Evolutionary conservation across 192 early-diverging fungal genomes (phyloP), one percentile per base, ranked within the genome.

Genomic region (Borealophlyctis nickersoniae): DNA sequence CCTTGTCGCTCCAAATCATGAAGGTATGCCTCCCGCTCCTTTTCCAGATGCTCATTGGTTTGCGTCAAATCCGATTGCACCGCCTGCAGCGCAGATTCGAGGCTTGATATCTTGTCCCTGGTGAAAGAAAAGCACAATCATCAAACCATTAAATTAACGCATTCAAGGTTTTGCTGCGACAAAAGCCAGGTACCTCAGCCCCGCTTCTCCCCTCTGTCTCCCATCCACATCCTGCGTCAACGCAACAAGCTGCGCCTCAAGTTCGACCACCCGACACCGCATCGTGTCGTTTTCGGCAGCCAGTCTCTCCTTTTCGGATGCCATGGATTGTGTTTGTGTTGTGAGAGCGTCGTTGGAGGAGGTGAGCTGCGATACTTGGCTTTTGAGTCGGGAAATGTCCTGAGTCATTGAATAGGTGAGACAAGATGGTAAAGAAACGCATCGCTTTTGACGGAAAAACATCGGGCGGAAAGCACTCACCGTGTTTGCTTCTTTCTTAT

Each of bases 1-100:
- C 63, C 54, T 36, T 70, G 58, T 29, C 74, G 51, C 36, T 76
- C 74, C 0, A 63, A 39, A n/a, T 65, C 56, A 27, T 65, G 63
- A 9, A 49, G 28, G 31, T 71, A 71, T 4, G 69, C 74, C 26
- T 66, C 52, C 16, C 45, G 36, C 24, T 76, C 74, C 23, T 67
- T 31, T 33, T 67, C 69, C 23, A 59, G 13, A 54, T 72, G 58
- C 22, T 68, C 74, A 16, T 50, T 32, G 5, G 60, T 4, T n/a
- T 72, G 58, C 14, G 66, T 62, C 22, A 76, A 33, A 16, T 71
- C 53, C 2, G 36, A 49, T 28, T 70, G 52, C 22, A 55, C 7
- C 2, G 49, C 28, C 31, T 63, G 62, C 9, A 62, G 45, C 2
- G 29, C 28, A 1, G 50, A 23, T 31, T 72, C 65, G 29, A 34